Evolutionary conservation across 441 rosid species (phyloP), one percentile per base, ranked within the genome.

Genomic region (Omphalea diandra): DNA sequence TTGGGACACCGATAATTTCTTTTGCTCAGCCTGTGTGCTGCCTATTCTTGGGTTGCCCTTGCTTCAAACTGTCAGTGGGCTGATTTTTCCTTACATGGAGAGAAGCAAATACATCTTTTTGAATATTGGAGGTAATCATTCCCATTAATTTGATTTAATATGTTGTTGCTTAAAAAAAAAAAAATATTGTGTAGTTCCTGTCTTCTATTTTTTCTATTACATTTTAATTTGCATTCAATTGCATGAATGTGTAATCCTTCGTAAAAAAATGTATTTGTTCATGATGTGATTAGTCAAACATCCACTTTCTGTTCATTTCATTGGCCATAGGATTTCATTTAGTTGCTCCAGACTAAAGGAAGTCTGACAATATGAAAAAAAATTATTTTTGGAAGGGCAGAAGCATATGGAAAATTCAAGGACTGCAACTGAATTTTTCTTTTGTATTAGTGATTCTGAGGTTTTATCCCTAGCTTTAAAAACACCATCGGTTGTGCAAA

Each of bases 251-350:
- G 14, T 29, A 1, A 10, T 22, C 32, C n/a, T 46, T 22, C 31
- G 7, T 47, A n/a, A n/a, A n/a, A n/a, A n/a, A n/a, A 68, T 7
- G 5, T 20, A 32, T 8, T 12, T 27, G 4, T 2, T 50, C n/a
- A 10, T 44, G 50, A 4, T 32, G 22, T 15, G 56, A 55, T 49
- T 17, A 44, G 29, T 59, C 54, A 2, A 77, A n/a, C 14, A 18
- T 54, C 17, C 32, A 27, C 2, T 29, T 44, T 47, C 20, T 53
- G 9, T 26, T 61, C 33, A n/a, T 27, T 63, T 47, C 38, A 2
- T 47, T 54, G 58, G 17, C 40, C 68, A 73, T 65, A 74, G 76
- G 75, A 56, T 66, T n/a, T 46, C 31, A 26, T 56, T 15, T 14
- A 68, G 47, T 35, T 60, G 47, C 29, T 65, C 59, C 62, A 17